Evolutionary conservation across 441 rosid genomes (phyloP).

Genomic region (Syzygium syzygioides): DNA sequence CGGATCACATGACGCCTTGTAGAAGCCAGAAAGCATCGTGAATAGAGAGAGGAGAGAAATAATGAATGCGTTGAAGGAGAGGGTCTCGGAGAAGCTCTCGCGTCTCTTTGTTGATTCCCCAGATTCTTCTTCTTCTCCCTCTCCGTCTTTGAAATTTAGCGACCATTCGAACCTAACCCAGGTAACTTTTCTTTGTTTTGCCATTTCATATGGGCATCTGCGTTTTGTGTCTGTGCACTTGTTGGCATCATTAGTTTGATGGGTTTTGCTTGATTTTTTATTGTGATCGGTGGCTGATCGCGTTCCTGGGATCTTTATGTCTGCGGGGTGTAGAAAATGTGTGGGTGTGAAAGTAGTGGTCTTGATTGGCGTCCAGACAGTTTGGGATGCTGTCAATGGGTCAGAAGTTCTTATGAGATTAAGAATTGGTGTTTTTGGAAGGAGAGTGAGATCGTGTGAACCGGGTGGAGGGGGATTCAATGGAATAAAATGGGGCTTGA

Average conservation of each 20-base stretch:
- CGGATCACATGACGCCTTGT: background rate
- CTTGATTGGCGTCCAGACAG: background rate
- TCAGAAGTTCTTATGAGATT: background rate
- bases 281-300: background rate
- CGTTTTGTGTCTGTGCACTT: background rate
- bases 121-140: conserved; percentile 16
- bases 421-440: background rate
- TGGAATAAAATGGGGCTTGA: background rate
- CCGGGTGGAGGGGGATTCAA: background rate
- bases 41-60: background rate
- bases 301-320: background rate
- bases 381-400: background rate
- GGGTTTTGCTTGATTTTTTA: background rate
- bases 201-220: background rate
- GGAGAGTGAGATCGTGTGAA: background rate
- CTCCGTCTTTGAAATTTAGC: conserved; percentile 20
- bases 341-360: background rate
- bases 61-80: conserved; percentile 62
- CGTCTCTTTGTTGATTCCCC: conserved; percentile 65
- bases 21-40: background rate
- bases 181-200: conserved; percentile 21
- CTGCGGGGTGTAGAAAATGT: background rate
- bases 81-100: conserved; percentile 66
- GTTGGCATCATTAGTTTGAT: conserved; percentile 1
- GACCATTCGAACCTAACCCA: conserved; percentile 26